A percentile compares a stretch with the other conserved stretches of the same genome.
These are phyloP conservation scores for Boletellus dicymbophilus DNA, from an alignment of 1,284 basidiomycete genomes.

Conservation along the genomic window DNA sequence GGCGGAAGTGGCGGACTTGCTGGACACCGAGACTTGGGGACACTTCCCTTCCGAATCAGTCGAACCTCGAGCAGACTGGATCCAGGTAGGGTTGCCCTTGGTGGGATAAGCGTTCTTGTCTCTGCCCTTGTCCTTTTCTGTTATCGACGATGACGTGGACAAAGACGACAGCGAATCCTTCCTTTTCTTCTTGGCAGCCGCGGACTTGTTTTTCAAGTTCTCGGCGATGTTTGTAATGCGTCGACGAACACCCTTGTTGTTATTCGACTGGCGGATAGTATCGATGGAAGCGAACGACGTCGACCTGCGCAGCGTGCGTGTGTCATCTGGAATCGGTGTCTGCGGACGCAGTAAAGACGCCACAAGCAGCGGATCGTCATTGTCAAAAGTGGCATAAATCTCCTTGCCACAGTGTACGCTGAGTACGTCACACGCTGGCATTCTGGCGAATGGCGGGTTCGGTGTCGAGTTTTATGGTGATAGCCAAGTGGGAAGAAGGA, in stretches of 20 bases:
- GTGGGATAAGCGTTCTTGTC: too few species aligned
- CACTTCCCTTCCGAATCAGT: too few species aligned
- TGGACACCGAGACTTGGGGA: too few species aligned
- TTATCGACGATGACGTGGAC: too few species aligned
- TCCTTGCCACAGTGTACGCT: background rate
- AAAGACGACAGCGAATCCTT: background rate
- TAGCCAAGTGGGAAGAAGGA: too few species aligned
- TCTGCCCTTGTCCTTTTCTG: too few species aligned
- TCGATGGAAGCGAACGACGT: constrained; percentile 20
- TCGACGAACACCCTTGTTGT: constrained; percentile 17
- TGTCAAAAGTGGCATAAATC: background rate
- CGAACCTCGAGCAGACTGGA: too few species aligned
- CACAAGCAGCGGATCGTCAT: background rate
- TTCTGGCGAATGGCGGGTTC: background rate
- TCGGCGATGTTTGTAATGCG: constrained; percentile 19
- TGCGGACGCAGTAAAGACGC: background rate
- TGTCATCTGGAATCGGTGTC: constrained; percentile 11
- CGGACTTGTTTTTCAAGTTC: constrained; percentile 1
- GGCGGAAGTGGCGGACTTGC: too few species aligned
- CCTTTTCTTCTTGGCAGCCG: constrained; percentile 11
- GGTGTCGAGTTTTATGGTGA: too few species aligned
- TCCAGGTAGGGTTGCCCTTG: too few species aligned
- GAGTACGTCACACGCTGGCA: constrained; percentile 1
- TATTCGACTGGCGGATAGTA: constrained; percentile 11
- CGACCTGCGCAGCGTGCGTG: constrained; percentile 17